Evolutionary conservation across 345 rosid species (phyloP), one percentile per base, ranked within the genome.

Genomic region (Lumnitzera racemosa): DNA sequence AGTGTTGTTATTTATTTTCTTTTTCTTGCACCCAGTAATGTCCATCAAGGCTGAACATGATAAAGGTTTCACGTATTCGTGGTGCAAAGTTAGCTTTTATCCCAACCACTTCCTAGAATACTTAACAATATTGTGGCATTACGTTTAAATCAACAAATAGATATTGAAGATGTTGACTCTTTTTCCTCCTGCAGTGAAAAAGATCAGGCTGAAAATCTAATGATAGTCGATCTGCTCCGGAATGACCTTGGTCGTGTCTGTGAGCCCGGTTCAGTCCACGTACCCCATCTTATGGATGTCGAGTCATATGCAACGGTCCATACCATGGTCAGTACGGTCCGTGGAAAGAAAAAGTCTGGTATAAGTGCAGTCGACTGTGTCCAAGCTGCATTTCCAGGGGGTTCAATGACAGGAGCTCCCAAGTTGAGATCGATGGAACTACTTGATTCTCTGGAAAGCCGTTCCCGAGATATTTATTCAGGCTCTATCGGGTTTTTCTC

Each of bases 371-470:
- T 86, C 2, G 89, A 81, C 49, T 90, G 91, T 31, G 83, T 94
- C 5, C 77, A 72, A 75, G 95, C 96, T 56, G 97, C 97, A 51
- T 94, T 88, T 72, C 97, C 97, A 0, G 99, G 99, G 1, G 96
- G 97, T 29, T 94, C 99, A 43, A 94, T 94, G 99, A 94, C 96
- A 0, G 99, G 99, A 55, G 99, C 99, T 1, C 99, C 99, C 1
- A 94, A 94, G 74, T 73, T 88, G 72, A 81, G 99, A 71, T 94
- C 99, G 2, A 86, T 90, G 63, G 95, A 90, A 63, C 76, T 94
- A 63, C 82, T 94, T 3, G 97, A 94, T 66, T 84, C 89, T 48
- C 65, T 94, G 9, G 97, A 94, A 61, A 81, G 75, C 61, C 78
- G 87, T 74, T 80, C 96, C 20, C 83, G 99, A 13, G 91, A 96